Evolutionary conservation across 768 basidiomycete species (phyloP), one percentile per base, ranked within the genome.

Genomic region (Coprinellus micaceus): DNA sequence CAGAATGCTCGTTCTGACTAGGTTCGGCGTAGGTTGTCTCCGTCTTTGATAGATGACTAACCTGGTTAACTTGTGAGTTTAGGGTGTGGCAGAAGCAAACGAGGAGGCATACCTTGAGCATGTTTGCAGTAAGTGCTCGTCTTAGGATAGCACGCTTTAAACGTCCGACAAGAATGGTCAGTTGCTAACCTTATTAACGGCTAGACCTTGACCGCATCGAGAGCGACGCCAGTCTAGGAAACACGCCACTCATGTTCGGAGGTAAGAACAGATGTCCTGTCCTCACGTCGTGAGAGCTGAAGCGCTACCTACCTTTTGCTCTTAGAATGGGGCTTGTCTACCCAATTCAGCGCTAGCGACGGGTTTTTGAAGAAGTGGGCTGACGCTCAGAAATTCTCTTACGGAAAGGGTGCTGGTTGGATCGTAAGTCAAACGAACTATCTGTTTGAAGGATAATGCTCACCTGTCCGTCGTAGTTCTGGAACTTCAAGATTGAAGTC

Each of bases 401-500:
- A 88, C 52, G 76, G 77, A 53, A 69, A 85, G 58, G 75, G 77
- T 30, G 76, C 78, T 2, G 87, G 87, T 25, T 89, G 86, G 86
- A 76, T 88, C 40, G 85, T 86, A 60, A 69, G 83, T 74, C 22
- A 26, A 39, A 26, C 48, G 13, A 5, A 58, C 21, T 46, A 13
- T 37, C 36, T 37, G 36, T 37, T 37, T 37, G 36, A 37, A 37
- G 10, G n/a, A n/a, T n/a, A n/a, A n/a, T n/a, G n/a, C n/a, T 44
- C 15, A 25, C n/a, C 28, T 46, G 13, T 24, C 24, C 19, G 44
- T 24, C n/a, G 15, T n/a, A 75, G 74, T 75, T 74, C 61, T 90
- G 88, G 88, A 88, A 82, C 68, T 89, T 90, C 75, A 88, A 85
- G 63, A 74, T 84, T 5, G 89, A 90, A 67, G 78, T 69, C 37